These are phyloP conservation scores for Nemania sp. DNA, from an alignment of 2,329 filamentous ascomycete species.

Conservation along the genomic window DNA sequence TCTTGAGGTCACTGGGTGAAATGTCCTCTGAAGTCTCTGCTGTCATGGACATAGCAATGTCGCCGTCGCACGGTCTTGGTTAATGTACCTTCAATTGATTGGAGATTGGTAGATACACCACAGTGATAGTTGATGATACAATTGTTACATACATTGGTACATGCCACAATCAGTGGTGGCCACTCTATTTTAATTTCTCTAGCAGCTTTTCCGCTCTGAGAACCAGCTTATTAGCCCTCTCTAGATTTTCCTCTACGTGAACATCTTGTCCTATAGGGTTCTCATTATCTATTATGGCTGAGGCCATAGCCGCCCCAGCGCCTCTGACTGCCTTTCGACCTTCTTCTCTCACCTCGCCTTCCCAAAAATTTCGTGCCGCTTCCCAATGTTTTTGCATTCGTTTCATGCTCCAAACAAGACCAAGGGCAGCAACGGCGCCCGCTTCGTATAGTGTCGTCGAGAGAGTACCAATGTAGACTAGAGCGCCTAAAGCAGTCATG, in stretches of 20 bases:
- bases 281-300: conserved; percentile 46
- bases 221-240: conserved; percentile 50
- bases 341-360: conserved; percentile 68
- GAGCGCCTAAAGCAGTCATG: conserved; percentile 55
- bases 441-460: conserved; percentile 62
- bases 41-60: no score
- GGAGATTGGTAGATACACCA: conserved; percentile 1
- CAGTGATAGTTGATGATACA: conserved; percentile 17
- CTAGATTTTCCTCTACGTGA: conserved; percentile 37
- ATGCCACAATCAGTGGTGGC: conserved; percentile 6
- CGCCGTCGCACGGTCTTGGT: no score
- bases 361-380: conserved; percentile 62
- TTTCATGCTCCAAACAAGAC: conserved; percentile 61
- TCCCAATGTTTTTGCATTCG: conserved; percentile 67
- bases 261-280: conserved; percentile 28
- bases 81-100: no score
- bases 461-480: conserved; percentile 60
- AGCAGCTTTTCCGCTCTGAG: conserved; percentile 55
- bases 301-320: conserved; percentile 56
- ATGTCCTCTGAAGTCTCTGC: no score
- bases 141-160: conserved; percentile 15
- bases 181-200: conserved; percentile 48
- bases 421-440: conserved; percentile 63
- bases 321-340: conserved; percentile 64
- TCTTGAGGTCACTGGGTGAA: no score